Conservation (phyloP, 805 yeast species). For the Cyberlindnera samutprakarnensis region DNA sequence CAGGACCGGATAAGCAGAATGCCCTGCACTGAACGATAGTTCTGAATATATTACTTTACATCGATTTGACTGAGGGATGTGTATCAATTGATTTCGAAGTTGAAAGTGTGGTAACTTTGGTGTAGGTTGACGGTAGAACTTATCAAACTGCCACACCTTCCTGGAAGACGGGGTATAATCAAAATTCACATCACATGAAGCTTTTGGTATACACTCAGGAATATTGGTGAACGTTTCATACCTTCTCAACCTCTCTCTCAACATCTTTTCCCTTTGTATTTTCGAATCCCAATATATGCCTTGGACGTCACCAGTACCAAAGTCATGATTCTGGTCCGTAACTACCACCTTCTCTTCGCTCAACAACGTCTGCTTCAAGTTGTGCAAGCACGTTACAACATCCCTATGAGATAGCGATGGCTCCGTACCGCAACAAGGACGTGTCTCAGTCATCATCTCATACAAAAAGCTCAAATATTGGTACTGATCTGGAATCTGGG, state of each 20-base stretch:
- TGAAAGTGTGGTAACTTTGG: conserved; percentile 52
- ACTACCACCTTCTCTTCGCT: too few species aligned
- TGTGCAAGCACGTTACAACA: too few species aligned
- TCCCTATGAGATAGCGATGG: too few species aligned
- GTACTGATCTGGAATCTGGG: too few species aligned
- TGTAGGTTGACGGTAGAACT: conserved; percentile 32
- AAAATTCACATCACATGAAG: conserved; percentile 10
- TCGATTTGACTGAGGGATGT: neutral
- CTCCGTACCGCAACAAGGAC: too few species aligned
- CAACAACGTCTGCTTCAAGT: too few species aligned
- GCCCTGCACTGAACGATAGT: neutral
- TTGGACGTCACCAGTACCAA: conserved; percentile 19
- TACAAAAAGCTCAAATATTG: too few species aligned
- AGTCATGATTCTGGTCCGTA: neutral
- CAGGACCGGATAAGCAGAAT: conserved; percentile 9
- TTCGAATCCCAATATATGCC: conserved; percentile 24
- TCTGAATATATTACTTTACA: neutral
- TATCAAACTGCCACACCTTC: conserved; percentile 21
- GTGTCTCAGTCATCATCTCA: too few species aligned
- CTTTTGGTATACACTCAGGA: conserved; percentile 16
- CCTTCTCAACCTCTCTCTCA: conserved; percentile 15
- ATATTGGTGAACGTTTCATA: conserved; percentile 22
- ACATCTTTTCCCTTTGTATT: conserved; percentile 15
- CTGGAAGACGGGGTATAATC: conserved; percentile 2
- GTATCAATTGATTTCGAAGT: conserved; percentile 38